Evolutionary conservation across 768 basidiomycete genomes (phyloP), one percentile per base, ranked within the genome.

Genomic region (Tephrocybe rancida): DNA sequence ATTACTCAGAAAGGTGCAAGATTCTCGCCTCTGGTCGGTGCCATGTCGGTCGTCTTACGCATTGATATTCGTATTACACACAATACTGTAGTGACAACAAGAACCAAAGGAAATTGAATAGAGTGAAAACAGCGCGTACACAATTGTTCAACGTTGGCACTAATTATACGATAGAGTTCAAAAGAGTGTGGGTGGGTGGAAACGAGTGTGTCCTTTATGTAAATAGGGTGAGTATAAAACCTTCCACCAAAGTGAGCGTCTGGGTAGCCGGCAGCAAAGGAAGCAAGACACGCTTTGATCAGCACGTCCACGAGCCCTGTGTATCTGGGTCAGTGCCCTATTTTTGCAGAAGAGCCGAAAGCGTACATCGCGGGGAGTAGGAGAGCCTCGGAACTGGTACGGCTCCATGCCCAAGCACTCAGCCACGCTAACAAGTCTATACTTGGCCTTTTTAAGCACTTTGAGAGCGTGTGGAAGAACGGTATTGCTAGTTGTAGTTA

Each of bases 401-500:
- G 74, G 62, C 10, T 61, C 45, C 45, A 62, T 46, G 7, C 68
- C 73, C 11, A 75, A 57, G 32, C 74, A 78, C 32, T 75, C 70
- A 1, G 73, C 73, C 2, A 76, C 56, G 5, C 71, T 73, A 16
- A 73, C 74, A 27, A 77, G 67, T 13, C 60, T 61, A 52, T 76
- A 76, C 18, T 73, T 74, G 1, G 71, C 73, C 2, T 44, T 60
- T 53, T 74, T 57, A 24, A 78, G 65, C n/a, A 55, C 57, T 18
- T 51, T 21, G 48, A 77, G 71, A 1, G 70, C 71, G 50, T 70
- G 67, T 0, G 75, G 73, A 11, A 76, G 54, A 26, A 77, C 66
- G 18, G 64, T 39, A 14, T 70, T 60, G 11, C 69, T 70, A 27
- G 7, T 5, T 0, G 37, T 34, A 45, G 10, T 34, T 25, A 50